Base-by-base conservation (phyloP, 768 basidiomycete species). In the Macrocybe gigantea region DNA sequence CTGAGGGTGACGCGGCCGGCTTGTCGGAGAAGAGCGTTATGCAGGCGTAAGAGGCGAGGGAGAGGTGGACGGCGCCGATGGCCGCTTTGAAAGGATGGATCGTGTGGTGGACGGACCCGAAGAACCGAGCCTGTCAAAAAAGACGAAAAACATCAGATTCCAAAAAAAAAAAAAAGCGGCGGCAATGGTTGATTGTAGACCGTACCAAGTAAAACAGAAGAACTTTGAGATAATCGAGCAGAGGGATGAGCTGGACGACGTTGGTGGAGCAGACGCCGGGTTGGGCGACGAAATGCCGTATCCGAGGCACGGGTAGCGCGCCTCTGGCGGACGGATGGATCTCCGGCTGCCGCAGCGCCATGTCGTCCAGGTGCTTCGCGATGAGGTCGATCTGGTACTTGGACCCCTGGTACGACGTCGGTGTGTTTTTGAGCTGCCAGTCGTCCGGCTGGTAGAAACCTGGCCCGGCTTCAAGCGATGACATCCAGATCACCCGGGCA, bases 341-440 rank as follows among this genome's bases (percentile, higher is more conserved):
- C 31, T 32, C 42, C 7, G 32, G 32, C 35, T 44, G 13, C 10
- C 30, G n/a, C 35, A 33, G 32, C n/a, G 29, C 42, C 42, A 31
- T 33, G 8, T 44, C 53, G 49, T 85, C 80, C 41, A 93, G 70
- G 38, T 71, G 64, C 1, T 77, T 65, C 1, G 73, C 71, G 37
- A 91, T 67, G 41, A 92, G 60, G 57, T 90, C 87, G 22, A 82
- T 81, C 64, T 91, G 83, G 57, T 85, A 90, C 62, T 93, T 93
- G 8, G 79, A 72, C 35, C 67, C 71, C 56, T 87, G 77, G 58
- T 92, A 93, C 1, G 87, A 79, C 49, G 79, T 73, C 13, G 64
- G 60, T 6, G 82, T 80, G 41, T 76, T 70, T 38, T 74, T 64
- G 35, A 85, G 70, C 57, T 93, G 90, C 81, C 82, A 85, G 62